Base-by-base conservation (phyloP, 2,329 filamentous ascomycete species). In the Graphilbum sp. region DNA sequence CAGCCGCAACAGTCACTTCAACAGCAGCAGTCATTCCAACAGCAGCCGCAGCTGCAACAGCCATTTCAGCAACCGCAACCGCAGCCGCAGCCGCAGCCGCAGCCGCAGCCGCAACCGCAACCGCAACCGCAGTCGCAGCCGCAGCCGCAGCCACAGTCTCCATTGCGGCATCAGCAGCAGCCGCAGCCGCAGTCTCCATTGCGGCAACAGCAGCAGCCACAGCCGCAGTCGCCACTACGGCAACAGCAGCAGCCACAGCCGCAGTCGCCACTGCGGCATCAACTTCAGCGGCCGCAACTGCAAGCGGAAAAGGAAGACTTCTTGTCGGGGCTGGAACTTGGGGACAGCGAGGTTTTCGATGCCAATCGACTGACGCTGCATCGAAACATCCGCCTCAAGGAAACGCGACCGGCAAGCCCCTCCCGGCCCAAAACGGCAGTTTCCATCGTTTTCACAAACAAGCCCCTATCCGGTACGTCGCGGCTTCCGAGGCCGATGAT, bases 391-490 rank as follows among this genome's bases (percentile, higher is more conserved):
- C 87, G 88, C 54, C 69, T 92, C 50, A 94, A 92, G 58, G 72
- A 77, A 46, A 63, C 73, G 44, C 67, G 75, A 38, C 68, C 75
- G 17, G 62, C 69, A 13, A 87, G 84, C 46, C 80, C 85, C 34
- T 69, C 71, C 18, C 72, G 82, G 44, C 72, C 72, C 17, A 79
- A 78, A 53, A 74, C 83, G 16, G 77, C 84, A 11, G 80, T 90
- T 21, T 88, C 87, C 12, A 66, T 96, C 43, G 95, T 86, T 7
- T 96, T 96, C 53, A 92, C 84, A 35, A 90, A 82, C 57, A 86
- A 87, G 51, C 61, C 63, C 20, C 52, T 63, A 19, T 53, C 61
- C 20, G 50, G 58, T 5, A 47, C 52, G 42, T 90, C 86, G 25
- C 78, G 86, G 40, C 79, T 94, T 43, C 86, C 88, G 29, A 74